Conservation (phyloP, 202 grass and related monocot genomes). For the Alloteropsis angusta region DNA sequence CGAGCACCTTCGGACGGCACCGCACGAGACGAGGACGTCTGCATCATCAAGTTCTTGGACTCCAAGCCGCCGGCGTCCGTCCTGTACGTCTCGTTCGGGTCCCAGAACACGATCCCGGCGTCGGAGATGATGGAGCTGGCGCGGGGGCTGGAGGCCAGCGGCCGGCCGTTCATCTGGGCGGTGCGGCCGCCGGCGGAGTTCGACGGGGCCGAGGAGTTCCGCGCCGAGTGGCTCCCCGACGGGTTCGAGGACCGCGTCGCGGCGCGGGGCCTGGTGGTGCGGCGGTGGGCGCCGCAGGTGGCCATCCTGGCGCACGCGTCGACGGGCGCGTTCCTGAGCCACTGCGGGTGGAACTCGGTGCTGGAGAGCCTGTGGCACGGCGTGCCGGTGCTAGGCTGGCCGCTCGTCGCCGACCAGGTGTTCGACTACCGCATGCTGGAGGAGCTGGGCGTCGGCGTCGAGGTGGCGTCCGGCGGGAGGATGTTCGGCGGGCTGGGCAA, state of each 20-base stretch:
- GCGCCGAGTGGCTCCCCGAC: not conserved
- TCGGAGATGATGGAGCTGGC: slow-evolving; percentile 20
- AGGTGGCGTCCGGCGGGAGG: slow-evolving; percentile 7
- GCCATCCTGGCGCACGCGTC: slow-evolving; percentile 10
- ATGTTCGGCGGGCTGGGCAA: not conserved
- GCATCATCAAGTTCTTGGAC: slow-evolving; percentile 4
- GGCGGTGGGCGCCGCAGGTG: not conserved
- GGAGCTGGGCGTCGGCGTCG: not conserved
- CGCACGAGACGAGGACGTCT: not conserved
- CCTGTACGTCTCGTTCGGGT: slow-evolving; percentile 17
- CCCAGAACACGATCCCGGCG: slow-evolving; percentile 18
- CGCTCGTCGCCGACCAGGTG: not conserved
- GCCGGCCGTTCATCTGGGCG: slow-evolving; percentile 5
- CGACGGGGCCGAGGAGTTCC: not conserved
- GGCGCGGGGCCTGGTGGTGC: not conserved
- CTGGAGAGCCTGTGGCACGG: slow-evolving; percentile 35
- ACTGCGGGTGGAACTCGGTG: slow-evolving; percentile 53
- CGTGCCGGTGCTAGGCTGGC: slow-evolving; percentile 8
- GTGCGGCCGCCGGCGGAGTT: not conserved
- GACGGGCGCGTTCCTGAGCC: slow-evolving; percentile 34
- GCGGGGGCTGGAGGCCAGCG: slow-evolving; percentile 3
- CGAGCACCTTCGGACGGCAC: not conserved
- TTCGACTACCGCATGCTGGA: not conserved
- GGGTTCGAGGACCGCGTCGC: not conserved
- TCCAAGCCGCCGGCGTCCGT: not conserved